These are phyloP conservation scores for Potentilla sterilis DNA, from an alignment of 306 rosid species.

Conservation along the genomic window DNA sequence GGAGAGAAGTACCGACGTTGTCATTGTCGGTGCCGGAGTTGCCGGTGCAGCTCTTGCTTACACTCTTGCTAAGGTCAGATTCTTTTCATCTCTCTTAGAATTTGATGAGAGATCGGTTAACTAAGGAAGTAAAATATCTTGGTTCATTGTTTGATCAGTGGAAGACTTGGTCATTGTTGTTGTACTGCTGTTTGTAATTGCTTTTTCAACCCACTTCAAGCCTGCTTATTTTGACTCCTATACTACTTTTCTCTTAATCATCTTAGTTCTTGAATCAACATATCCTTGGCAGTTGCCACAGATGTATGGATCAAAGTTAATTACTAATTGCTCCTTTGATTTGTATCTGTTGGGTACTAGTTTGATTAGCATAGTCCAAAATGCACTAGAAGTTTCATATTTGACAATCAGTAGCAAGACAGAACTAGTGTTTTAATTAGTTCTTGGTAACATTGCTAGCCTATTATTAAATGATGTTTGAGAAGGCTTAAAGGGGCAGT, in stretches of 20 bases:
- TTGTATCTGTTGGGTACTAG: not conserved
- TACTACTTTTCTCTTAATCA: not conserved
- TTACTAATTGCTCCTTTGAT: not conserved
- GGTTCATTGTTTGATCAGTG: not conserved
- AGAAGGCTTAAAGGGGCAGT: not conserved
- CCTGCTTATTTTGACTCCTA: not conserved
- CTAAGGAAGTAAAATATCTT: not conserved
- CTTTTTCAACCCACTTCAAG: not conserved
- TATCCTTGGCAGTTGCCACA: not conserved
- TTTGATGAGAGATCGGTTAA: not conserved
- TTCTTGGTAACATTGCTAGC: not conserved
- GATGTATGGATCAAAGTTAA: not conserved
- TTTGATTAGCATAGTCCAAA: not conserved
- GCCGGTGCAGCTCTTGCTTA: constrained; percentile 95
- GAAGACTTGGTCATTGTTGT: not conserved
- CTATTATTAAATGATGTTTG: not conserved
- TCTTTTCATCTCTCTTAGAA: not conserved
- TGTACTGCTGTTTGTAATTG: not conserved
- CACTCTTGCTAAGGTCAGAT: constrained; percentile 78
- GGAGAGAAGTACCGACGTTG: constrained; percentile 36
- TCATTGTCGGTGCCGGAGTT: constrained; percentile 90
- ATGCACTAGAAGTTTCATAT: not conserved
- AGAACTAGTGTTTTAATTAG: not conserved
- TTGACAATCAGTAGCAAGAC: not conserved
- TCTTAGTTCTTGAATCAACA: not conserved